Conservation (phyloP, 768 basidiomycete genomes). For the Lactifluus subvellereus region DNA sequence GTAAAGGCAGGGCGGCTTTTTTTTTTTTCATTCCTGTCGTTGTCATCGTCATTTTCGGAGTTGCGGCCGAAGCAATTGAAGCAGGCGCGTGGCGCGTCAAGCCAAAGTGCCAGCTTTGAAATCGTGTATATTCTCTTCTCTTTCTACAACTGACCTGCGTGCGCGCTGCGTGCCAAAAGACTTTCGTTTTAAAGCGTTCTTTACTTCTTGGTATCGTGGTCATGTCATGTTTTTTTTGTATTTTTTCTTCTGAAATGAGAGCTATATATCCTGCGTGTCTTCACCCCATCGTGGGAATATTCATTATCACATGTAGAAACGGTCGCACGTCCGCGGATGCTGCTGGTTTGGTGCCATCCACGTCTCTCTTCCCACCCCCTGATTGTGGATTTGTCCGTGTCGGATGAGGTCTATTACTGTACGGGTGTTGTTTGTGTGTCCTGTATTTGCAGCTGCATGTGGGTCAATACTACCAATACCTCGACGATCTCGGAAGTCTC, state of each 20-base stretch:
- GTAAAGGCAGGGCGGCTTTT: conserved; percentile 1
- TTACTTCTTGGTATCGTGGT: not conserved
- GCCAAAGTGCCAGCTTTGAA: not conserved
- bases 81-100: not conserved
- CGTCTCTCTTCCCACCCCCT: too few species aligned
- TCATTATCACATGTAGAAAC: not conserved
- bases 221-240: not conserved
- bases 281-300: not conserved
- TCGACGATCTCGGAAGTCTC: too few species aligned
- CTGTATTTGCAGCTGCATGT: too few species aligned
- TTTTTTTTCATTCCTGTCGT: not conserved
- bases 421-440: too few species aligned
- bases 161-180: not conserved
- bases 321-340: too few species aligned
- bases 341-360: too few species aligned
- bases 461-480: too few species aligned
- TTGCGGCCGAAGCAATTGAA: not conserved
- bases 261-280: not conserved
- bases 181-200: not conserved
- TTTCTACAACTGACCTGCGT: not conserved
- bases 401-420: too few species aligned
- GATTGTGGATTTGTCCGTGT: too few species aligned
- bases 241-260: not conserved
- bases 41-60: not conserved
- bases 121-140: conserved; percentile 1